A percentile compares a stretch with the other conserved stretches of the same genome.
Evolutionary conservation across 1,284 basidiomycete genomes (phyloP).

Genomic region (Erythrobasidium hasegawianum): DNA sequence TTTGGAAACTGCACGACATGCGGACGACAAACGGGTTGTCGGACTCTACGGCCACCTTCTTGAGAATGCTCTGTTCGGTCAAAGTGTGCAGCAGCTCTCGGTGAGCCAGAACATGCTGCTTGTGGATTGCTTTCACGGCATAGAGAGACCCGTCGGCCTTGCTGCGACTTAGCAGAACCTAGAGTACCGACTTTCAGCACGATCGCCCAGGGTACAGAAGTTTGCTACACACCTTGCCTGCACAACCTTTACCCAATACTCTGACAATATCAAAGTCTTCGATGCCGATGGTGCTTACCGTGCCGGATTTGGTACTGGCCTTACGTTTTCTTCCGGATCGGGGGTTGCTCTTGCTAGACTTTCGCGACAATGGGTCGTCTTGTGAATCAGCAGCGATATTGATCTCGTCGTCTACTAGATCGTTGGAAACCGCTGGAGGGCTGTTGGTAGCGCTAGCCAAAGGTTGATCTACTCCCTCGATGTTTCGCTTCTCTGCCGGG

Average conservation of each 20-base stretch:
- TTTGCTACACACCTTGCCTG: conserved; percentile 63
- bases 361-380: neutral
- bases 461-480: neutral
- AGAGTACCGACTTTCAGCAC: conserved; percentile 37
- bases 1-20: conserved; percentile 92
- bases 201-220: too few species aligned
- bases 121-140: conserved; percentile 94
- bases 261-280: conserved; percentile 95
- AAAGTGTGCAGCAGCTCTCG: conserved; percentile 92
- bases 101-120: conserved; percentile 85
- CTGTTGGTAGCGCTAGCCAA: neutral
- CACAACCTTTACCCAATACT: conserved; percentile 91
- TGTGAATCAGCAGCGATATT: neutral
- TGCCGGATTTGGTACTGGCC: neutral
- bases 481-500: neutral
- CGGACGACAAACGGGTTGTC: conserved; percentile 86
- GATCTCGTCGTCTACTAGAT: neutral
- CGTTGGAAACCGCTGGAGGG: neutral
- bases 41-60: conserved; percentile 66
- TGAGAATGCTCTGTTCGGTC: conserved; percentile 88
- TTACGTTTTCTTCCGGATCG: neutral
- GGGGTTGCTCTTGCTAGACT: neutral
- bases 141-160: conserved; percentile 67
- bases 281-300: conserved; percentile 50
- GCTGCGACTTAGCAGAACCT: conserved; percentile 75